phyloP scores from a whole-genome alignment of 192 early-diverging fungal species.

The Linnemannia exigua region DNA sequence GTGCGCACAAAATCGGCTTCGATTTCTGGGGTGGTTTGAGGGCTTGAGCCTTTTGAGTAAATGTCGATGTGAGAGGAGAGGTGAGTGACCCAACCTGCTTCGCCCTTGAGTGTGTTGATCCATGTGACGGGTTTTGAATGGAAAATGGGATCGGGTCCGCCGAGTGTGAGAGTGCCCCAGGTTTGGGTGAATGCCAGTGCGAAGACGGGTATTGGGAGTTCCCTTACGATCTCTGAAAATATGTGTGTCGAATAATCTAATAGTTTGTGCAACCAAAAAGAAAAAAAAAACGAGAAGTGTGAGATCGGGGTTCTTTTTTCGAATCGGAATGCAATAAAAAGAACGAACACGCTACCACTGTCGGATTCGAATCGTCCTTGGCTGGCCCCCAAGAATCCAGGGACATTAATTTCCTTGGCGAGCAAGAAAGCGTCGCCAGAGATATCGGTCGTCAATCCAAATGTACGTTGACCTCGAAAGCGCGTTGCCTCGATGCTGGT shows the following conservation, averaged over 20 bases:
- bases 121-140: constrained; percentile 22
- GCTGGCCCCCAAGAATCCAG: constrained; percentile 43
- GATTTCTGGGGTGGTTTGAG: not conserved
- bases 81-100: constrained; percentile 32
- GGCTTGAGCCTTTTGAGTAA: not conserved
- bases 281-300: not conserved
- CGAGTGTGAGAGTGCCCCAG: constrained; percentile 37
- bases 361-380: constrained; percentile 30
- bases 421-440: constrained; percentile 35
- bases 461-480: not conserved
- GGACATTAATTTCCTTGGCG: constrained; percentile 25
- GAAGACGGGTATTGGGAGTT: constrained; percentile 30
- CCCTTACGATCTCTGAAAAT: constrained; percentile 28
- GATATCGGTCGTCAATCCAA: constrained; percentile 36
- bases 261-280: not conserved
- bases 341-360: constrained; percentile 1
- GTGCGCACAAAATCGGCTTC: constrained; percentile 12
- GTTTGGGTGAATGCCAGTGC: constrained; percentile 26
- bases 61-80: constrained; percentile 24
- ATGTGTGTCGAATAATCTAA: constrained; percentile 32
- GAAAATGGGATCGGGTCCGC: constrained; percentile 34
- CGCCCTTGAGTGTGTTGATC: constrained; percentile 28
- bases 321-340: not conserved
- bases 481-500: not conserved
- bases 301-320: not conserved